phyloP scores from a whole-genome alignment of 176 grass and related monocot genomes.

The Eleusine indica region DNA sequence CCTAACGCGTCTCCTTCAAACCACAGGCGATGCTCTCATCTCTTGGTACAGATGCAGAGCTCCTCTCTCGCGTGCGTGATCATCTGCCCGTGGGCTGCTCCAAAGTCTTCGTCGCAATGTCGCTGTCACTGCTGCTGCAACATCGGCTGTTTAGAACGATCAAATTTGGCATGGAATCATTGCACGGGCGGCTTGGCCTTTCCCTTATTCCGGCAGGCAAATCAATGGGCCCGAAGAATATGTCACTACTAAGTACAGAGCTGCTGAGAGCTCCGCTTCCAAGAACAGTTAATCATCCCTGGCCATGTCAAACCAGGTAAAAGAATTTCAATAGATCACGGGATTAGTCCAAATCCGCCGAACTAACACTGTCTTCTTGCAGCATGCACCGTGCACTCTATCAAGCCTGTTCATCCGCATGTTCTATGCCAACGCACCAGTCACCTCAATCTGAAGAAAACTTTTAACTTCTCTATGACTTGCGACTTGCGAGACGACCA shows the following conservation, averaged over 20 bases:
- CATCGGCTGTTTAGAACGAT: background rate
- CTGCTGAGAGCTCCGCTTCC: background rate
- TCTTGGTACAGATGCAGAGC: background rate
- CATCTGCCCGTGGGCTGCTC: background rate
- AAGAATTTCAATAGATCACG: background rate
- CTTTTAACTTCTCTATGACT: background rate
- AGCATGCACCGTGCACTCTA: background rate
- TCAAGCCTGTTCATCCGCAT: background rate
- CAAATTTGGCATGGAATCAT: background rate
- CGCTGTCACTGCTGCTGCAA: background rate
- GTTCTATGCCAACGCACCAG: background rate
- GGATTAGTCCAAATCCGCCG: conserved; percentile 37
- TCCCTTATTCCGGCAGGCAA: background rate
- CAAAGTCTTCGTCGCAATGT: background rate
- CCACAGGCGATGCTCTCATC: background rate
- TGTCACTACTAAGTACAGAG: background rate
- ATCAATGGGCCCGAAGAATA: background rate
- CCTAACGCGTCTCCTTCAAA: background rate
- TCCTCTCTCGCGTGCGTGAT: background rate
- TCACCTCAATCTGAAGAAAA: background rate
- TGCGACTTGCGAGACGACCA: background rate
- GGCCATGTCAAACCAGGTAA: background rate
- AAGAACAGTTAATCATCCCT: background rate
- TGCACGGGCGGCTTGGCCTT: background rate
- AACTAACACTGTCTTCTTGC: conserved; percentile 35